Conservation (phyloP, 2,329 filamentous ascomycete species). For the Cordyceps farinosa region DNA sequence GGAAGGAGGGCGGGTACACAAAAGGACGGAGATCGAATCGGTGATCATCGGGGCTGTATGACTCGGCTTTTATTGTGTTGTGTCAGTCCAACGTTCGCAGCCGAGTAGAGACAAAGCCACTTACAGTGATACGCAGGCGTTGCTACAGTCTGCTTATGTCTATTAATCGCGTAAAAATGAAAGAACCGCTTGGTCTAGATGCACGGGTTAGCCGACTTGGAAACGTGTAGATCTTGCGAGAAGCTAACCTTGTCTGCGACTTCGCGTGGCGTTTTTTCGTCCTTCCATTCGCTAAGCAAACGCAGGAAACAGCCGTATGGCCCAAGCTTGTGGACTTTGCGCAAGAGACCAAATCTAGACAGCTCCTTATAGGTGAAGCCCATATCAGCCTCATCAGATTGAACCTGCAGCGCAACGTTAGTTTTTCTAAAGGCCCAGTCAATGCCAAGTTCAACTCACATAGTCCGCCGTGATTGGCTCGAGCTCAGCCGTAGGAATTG, state of each 20-base stretch:
- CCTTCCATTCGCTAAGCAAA: slow-evolving; percentile 37
- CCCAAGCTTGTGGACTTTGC: slow-evolving; percentile 40
- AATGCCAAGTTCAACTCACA: slow-evolving; percentile 8
- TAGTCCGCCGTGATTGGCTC: slow-evolving; percentile 38
- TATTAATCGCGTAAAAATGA: slow-evolving; percentile 49
- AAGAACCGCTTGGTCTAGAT: slow-evolving; percentile 17
- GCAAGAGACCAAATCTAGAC: slow-evolving; percentile 35
- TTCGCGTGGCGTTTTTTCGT: slow-evolving; percentile 28
- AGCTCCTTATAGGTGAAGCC: slow-evolving; percentile 42
- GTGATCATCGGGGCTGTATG: slow-evolving; percentile 39
- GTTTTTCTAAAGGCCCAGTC: background rate
- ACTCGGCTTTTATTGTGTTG: background rate
- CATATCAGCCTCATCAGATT: slow-evolving; percentile 42
- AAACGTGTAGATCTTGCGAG: background rate
- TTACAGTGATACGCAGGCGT: slow-evolving; percentile 51
- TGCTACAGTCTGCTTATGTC: slow-evolving; percentile 61
- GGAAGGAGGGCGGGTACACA: slow-evolving; percentile 37
- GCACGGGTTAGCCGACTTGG: background rate
- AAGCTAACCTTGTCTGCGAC: slow-evolving; percentile 41
- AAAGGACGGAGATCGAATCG: slow-evolving; percentile 39
- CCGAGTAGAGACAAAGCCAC: background rate
- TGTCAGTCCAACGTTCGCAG: background rate
- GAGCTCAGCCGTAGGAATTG: slow-evolving; percentile 53
- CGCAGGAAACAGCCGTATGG: slow-evolving; percentile 39
- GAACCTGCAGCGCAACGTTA: slow-evolving; percentile 23